These are phyloP conservation scores for Diaporthe sp. DNA, from an alignment of 2,329 filamentous ascomycete genomes.

Conservation along the genomic window DNA sequence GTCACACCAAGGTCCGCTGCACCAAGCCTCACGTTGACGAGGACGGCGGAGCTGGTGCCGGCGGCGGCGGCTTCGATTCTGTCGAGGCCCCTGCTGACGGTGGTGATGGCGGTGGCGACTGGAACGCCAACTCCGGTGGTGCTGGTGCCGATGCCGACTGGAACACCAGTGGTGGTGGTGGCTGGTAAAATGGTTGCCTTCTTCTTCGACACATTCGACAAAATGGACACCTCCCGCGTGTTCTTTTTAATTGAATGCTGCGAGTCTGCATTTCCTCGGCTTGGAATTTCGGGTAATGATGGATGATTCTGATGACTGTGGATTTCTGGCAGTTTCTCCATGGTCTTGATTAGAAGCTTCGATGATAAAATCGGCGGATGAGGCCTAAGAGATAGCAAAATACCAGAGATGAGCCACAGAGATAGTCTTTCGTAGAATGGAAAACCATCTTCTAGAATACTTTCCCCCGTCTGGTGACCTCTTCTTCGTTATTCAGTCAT, in stretches of 20 bases:
- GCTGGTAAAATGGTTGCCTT: constrained; percentile 20
- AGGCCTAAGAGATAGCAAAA: constrained; percentile 16
- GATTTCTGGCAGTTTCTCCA: constrained; percentile 25
- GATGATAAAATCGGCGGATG: neutral
- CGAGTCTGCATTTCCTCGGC: neutral
- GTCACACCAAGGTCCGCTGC: constrained; percentile 59
- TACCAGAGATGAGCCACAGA: neutral
- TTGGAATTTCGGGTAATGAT: neutral
- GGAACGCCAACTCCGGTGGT: constrained; percentile 34
- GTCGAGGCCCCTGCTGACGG: constrained; percentile 32
- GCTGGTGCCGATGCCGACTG: constrained; percentile 37
- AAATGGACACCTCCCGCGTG: neutral
- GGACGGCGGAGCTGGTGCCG: constrained; percentile 40
- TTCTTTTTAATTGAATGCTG: neutral
- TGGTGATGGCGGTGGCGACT: constrained; percentile 37
- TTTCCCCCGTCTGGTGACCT: neutral
- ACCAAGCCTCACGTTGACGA: constrained; percentile 50
- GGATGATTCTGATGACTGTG: constrained; percentile 2
- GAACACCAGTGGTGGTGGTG: constrained; percentile 28
- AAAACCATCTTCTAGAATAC: neutral
- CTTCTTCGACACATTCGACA: neutral
- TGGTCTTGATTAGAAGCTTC: constrained; percentile 10
- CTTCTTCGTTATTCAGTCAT: neutral
- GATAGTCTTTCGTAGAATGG: neutral
- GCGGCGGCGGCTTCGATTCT: constrained; percentile 29